Conservation (phyloP, 2,329 filamentous ascomycete species). For the Diplocarpon mali region DNA sequence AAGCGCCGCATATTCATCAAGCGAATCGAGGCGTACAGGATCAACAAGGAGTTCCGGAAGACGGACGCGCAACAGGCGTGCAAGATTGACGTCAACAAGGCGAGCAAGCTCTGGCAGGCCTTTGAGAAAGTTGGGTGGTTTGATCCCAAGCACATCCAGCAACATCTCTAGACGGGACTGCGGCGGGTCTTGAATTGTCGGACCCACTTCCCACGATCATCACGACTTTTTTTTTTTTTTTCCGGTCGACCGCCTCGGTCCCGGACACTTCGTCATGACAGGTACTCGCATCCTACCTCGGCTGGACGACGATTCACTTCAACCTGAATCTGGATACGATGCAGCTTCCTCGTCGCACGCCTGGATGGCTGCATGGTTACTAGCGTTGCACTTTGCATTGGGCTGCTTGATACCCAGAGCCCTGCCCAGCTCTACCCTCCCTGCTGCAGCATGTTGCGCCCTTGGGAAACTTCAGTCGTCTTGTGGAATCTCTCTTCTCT, state of each 20-base stretch:
- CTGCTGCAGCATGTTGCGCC: neutral
- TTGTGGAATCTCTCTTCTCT: no score
- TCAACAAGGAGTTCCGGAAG: conserved; percentile 80
- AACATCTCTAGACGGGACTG: conserved; percentile 10
- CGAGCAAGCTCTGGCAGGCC: conserved; percentile 81
- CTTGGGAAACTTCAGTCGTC: no score
- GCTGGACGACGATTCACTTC: conserved; percentile 12
- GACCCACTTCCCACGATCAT: conserved; percentile 8
- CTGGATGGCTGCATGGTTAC: conserved; percentile 11
- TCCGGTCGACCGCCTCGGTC: neutral
- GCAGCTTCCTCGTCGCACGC: conserved; percentile 16
- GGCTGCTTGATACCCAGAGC: conserved; percentile 25
- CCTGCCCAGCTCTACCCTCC: conserved; percentile 25
- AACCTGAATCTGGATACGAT: conserved; percentile 12
- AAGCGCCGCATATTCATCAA: conserved; percentile 85
- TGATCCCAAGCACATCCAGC: conserved; percentile 18
- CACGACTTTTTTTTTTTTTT: conserved; percentile 7
- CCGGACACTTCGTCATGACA: conserved; percentile 17
- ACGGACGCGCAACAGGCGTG: conserved; percentile 94
- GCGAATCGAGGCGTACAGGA: conserved; percentile 53
- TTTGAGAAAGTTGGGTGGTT: conserved; percentile 86
- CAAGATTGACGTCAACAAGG: conserved; percentile 97
- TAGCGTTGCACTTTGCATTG: conserved; percentile 18
- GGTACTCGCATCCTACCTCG: conserved; percentile 12
- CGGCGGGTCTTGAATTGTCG: neutral